A percentile compares a stretch with the other conserved stretches of the same genome.
Evolutionary conservation across 352 stramenopile species (phyloP).

Genomic region (Phytophthora hibernalis): DNA sequence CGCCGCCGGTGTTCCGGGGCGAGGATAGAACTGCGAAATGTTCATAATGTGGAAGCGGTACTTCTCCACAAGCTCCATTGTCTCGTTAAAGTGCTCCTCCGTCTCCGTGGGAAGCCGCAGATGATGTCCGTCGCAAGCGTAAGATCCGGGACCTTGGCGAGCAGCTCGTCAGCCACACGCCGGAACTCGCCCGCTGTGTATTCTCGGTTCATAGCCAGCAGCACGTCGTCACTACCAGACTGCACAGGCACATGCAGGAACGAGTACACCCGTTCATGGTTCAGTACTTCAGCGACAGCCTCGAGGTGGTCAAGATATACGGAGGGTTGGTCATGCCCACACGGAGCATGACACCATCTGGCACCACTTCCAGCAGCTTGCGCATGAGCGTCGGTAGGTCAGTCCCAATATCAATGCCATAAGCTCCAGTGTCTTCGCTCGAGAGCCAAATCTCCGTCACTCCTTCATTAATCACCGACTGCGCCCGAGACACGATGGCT

Average conservation of each 20-base stretch:
- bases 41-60: slow-evolving; percentile 94
- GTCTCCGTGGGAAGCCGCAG: slow-evolving; percentile 92
- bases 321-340: slow-evolving; percentile 95
- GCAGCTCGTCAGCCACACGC: slow-evolving; percentile 75
- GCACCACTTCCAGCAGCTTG: slow-evolving; percentile 70
- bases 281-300: slow-evolving; percentile 81
- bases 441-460: slow-evolving; percentile 94
- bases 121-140: slow-evolving; percentile 95
- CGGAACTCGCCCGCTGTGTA: slow-evolving; percentile 89
- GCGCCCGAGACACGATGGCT: slow-evolving; percentile 73
- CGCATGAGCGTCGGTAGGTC: slow-evolving; percentile 77
- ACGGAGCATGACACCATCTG: slow-evolving; percentile 86
- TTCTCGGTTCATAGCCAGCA: slow-evolving; percentile 93
- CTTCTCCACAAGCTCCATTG: slow-evolving; percentile 85
- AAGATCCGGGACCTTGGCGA: slow-evolving; percentile 76
- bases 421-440: slow-evolving; percentile 93
- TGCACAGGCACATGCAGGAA: slow-evolving; percentile 95
- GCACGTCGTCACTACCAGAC: slow-evolving; percentile 84
- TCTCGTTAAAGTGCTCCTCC: slow-evolving; percentile 90
- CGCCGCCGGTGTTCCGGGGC: slow-evolving; percentile 89
- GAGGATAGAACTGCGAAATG: slow-evolving; percentile 95
- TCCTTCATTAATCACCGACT: slow-evolving; percentile 75
- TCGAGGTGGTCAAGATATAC: slow-evolving; percentile 92
- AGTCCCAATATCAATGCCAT: slow-evolving; percentile 90
- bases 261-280: slow-evolving; percentile 84